A percentile compares a stretch with the other conserved stretches of the same genome.
These are phyloP conservation scores for Beauveria medogensis DNA, from an alignment of 2,329 filamentous ascomycete species.

Conservation along the genomic window DNA sequence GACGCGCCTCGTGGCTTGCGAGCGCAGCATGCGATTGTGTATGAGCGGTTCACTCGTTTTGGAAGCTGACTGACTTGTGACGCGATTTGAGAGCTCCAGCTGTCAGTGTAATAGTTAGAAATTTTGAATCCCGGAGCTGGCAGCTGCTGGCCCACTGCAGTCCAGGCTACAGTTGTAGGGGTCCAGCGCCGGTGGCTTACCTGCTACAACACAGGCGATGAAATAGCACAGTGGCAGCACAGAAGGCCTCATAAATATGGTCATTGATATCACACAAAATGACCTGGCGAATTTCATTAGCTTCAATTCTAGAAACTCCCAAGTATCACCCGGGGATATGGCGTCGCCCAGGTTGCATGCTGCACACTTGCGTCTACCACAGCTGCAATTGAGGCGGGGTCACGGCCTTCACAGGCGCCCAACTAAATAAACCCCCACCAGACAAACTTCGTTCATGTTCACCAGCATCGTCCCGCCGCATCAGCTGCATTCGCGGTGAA, in stretches of 20 bases:
- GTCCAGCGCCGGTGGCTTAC: neutral
- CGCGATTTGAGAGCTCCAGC: neutral
- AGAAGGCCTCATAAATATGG: neutral
- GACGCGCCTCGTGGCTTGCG: conserved; percentile 17
- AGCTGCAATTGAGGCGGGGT: neutral
- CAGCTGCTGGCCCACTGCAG: neutral
- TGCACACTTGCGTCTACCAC: neutral
- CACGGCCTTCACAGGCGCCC: neutral
- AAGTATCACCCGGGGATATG: too few relatives aligned
- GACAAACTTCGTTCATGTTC: conserved; percentile 8
- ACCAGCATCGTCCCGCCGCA: neutral
- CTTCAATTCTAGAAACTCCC: too few relatives aligned
- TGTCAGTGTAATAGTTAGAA: neutral
- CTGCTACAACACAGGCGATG: too few relatives aligned
- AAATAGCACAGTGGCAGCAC: neutral
- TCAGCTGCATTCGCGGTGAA: neutral
- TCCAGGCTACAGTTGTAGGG: neutral
- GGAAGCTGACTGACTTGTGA: neutral
- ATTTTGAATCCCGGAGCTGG: neutral
- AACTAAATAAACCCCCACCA: conserved; percentile 8
- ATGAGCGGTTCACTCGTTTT: conserved; percentile 5
- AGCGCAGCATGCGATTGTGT: conserved; percentile 23
- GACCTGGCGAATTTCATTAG: neutral
- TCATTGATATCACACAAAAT: neutral
- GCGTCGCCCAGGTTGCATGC: neutral